Evolutionary conservation across 495 filamentous ascomycete species (phyloP).

Genomic region (Penicillium paradoxum): DNA sequence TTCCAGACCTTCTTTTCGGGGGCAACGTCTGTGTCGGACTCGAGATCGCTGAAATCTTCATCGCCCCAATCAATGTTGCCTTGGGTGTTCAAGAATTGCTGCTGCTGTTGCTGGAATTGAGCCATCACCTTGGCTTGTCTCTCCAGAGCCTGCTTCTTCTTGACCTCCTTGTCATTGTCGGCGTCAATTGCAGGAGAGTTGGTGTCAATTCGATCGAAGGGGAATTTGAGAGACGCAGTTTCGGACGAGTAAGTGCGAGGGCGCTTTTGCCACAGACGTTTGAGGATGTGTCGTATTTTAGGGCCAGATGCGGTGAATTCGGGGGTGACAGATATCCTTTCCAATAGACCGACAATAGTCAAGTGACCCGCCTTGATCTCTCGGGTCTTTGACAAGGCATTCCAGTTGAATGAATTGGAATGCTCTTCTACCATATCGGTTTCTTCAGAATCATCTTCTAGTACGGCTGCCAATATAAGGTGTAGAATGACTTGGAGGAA

Average conservation of each 20-base stretch:
- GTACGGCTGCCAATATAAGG: constrained; percentile 72
- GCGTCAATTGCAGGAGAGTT: constrained; percentile 54
- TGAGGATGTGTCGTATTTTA: constrained; percentile 81
- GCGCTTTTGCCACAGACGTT: constrained; percentile 76
- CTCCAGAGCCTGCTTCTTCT: constrained; percentile 83
- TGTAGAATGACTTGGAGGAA: constrained; percentile 90
- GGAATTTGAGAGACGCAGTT: constrained; percentile 45
- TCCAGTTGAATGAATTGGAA: constrained; percentile 59
- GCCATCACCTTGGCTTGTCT: constrained; percentile 92
- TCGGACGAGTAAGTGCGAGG: constrained; percentile 63
- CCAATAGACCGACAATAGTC: constrained; percentile 71
- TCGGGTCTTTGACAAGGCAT: constrained; percentile 58
- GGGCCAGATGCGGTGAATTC: constrained; percentile 75
- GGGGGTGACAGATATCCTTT: constrained; percentile 66
- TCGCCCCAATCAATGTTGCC: constrained; percentile 81
- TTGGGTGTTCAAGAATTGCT: constrained; percentile 84
- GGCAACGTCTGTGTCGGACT: constrained; percentile 50
- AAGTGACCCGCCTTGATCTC: constrained; percentile 48
- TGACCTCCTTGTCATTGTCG: constrained; percentile 70
- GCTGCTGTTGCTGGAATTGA: constrained; percentile 94
- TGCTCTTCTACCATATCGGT: constrained; percentile 45
- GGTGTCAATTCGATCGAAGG: constrained; percentile 51
- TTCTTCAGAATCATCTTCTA: constrained; percentile 69
- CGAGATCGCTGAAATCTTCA: constrained; percentile 64
- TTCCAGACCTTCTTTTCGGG: constrained; percentile 75